phyloP scores from a whole-genome alignment of 768 basidiomycete genomes.

The Russula earlei region DNA sequence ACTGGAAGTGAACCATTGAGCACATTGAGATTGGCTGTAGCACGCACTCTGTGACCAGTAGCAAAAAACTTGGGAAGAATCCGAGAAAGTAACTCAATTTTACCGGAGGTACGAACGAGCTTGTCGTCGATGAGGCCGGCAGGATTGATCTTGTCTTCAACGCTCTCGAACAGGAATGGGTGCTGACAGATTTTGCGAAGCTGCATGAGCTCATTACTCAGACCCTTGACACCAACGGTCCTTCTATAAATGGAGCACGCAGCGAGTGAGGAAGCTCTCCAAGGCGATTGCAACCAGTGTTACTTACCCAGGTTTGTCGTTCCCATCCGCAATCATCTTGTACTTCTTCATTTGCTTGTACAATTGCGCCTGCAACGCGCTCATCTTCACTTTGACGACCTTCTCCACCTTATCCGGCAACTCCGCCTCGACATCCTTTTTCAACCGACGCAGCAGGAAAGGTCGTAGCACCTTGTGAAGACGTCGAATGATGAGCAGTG shows the following conservation, averaged over 20 bases:
- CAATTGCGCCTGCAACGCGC: constrained; percentile 79
- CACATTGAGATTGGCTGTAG: background rate
- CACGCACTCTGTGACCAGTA: constrained; percentile 76
- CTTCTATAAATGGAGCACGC: constrained; percentile 34
- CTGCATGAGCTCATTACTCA: constrained; percentile 96
- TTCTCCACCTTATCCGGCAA: constrained; percentile 97
- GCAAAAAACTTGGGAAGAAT: constrained; percentile 92
- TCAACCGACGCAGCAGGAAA: constrained; percentile 84
- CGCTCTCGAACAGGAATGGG: constrained; percentile 91
- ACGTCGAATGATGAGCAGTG: constrained; percentile 91
- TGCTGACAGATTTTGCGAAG: constrained; percentile 97
- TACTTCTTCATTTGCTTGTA: constrained; percentile 98
- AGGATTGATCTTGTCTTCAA: constrained; percentile 90
- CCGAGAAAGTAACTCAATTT: constrained; percentile 84
- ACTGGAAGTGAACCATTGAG: background rate
- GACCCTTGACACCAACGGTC: constrained; percentile 71
- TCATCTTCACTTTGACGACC: constrained; percentile 95
- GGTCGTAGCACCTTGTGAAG: constrained; percentile 92
- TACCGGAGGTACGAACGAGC: constrained; percentile 80
- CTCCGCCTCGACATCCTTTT: constrained; percentile 95
- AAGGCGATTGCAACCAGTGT: background rate
- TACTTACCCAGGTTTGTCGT: constrained; percentile 62
- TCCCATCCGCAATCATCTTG: constrained; percentile 90
- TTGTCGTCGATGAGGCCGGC: constrained; percentile 74
- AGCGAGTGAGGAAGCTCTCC: background rate